These are phyloP conservation scores for Gossypium turneri DNA, from an alignment of 345 rosid genomes.

Conservation along the genomic window DNA sequence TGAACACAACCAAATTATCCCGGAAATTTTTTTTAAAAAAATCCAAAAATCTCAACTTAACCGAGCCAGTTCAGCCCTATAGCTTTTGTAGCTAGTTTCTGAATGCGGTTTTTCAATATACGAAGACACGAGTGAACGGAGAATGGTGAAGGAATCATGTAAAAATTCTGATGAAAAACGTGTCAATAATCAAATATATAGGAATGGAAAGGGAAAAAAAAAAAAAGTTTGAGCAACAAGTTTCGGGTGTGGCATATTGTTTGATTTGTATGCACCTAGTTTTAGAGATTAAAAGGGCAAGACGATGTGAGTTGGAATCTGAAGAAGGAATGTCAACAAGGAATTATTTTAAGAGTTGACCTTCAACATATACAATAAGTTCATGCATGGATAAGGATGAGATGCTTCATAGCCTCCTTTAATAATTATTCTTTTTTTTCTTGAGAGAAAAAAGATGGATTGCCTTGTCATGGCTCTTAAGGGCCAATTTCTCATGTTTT, in stretches of 20 bases:
- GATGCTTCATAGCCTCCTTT: constrained; percentile 15
- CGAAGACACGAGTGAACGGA: too few species aligned
- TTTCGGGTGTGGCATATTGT: background rate
- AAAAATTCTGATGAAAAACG: too few species aligned
- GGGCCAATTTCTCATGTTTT: constrained; percentile 6
- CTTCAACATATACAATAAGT: background rate
- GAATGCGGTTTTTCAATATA: too few species aligned
- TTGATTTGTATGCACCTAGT: background rate
- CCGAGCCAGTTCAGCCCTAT: too few species aligned
- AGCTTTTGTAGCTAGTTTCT: too few species aligned
- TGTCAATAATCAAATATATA: too few species aligned
- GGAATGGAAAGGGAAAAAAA: too few species aligned
- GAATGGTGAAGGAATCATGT: too few species aligned
- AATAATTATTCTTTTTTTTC: constrained; percentile 9
- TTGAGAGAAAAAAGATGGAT: background rate
- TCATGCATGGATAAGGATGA: constrained; percentile 11
- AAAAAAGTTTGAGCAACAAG: background rate
- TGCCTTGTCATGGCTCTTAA: constrained; percentile 9
- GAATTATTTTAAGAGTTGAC: constrained; percentile 16
- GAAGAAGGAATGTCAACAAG: constrained; percentile 2
- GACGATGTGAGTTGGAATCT: background rate
- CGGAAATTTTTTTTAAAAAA: too few species aligned
- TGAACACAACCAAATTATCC: too few species aligned
- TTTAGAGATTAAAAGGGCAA: background rate
- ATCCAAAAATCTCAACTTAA: too few species aligned